phyloP scores from a whole-genome alignment of 345 rosid genomes.

The Chamaenerion angustifolium region DNA sequence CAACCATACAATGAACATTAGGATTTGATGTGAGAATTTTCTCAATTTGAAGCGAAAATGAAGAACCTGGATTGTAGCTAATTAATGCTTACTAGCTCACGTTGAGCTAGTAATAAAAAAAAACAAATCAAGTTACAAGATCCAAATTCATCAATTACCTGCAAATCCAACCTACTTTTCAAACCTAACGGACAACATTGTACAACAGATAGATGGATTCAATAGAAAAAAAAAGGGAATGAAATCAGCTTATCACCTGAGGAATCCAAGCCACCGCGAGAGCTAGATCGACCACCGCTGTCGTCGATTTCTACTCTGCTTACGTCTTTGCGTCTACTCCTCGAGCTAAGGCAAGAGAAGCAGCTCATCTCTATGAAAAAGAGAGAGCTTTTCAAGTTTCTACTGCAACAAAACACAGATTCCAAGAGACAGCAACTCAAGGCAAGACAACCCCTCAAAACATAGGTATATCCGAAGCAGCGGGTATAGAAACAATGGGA shows the following conservation, averaged over 20 bases:
- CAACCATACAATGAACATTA: neutral
- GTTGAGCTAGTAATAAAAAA: neutral
- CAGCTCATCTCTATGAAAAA: conserved; percentile 45
- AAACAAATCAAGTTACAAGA: neutral
- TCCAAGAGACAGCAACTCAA: neutral
- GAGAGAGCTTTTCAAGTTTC: too few relatives aligned
- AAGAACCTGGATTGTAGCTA: too few relatives aligned
- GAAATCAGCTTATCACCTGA: conserved; percentile 25
- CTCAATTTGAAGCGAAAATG: too few relatives aligned
- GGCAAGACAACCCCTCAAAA: neutral
- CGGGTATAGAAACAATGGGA: neutral
- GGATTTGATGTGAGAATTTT: neutral
- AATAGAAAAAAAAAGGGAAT: neutral
- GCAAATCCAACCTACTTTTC: neutral
- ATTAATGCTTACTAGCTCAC: too few relatives aligned
- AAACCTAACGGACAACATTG: neutral
- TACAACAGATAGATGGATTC: neutral
- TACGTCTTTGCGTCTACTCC: conserved; percentile 22
- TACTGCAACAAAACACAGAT: neutral
- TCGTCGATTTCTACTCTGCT: conserved; percentile 54
- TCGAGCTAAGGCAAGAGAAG: conserved; percentile 60
- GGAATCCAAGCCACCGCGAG: conserved; percentile 25
- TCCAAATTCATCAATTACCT: neutral
- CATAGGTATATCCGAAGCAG: neutral
- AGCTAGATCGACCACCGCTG: conserved; percentile 32